These are phyloP conservation scores for Passiflora organensis DNA, from an alignment of 345 rosid species.

Conservation along the genomic window DNA sequence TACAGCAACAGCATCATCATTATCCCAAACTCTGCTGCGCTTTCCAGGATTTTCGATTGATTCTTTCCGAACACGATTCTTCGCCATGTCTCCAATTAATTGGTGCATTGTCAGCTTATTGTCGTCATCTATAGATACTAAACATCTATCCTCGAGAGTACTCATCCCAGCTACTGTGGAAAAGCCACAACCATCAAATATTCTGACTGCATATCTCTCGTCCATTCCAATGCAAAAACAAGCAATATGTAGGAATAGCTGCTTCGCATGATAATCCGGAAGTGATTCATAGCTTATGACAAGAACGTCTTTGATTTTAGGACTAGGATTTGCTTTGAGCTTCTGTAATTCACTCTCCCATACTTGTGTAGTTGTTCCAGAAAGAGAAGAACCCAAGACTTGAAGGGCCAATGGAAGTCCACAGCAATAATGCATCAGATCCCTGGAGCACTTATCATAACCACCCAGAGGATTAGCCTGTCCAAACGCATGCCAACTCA, in stretches of 20 bases:
- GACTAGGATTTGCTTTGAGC: not conserved
- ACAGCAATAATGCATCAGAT: not conserved
- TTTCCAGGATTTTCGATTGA: not conserved
- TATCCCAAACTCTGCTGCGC: not conserved
- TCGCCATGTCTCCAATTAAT: not conserved
- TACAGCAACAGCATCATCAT: not conserved
- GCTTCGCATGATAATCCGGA: not conserved
- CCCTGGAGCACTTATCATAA: not conserved
- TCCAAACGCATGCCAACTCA: slow-evolving; percentile 1
- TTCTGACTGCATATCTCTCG: not conserved
- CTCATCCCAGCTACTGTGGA: not conserved
- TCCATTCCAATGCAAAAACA: slow-evolving; percentile 2
- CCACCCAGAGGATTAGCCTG: not conserved
- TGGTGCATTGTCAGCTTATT: not conserved
- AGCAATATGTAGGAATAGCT: not conserved
- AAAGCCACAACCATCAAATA: not conserved
- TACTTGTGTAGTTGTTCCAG: not conserved
- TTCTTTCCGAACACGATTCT: not conserved
- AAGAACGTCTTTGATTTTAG: not conserved
- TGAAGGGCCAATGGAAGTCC: slow-evolving; percentile 1
- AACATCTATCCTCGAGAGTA: not conserved
- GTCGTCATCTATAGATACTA: not conserved
- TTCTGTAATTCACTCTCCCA: slow-evolving; percentile 20
- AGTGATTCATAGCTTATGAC: not conserved
- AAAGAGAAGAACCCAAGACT: not conserved